These are phyloP conservation scores for Climacium dendroides DNA, from an alignment of 225 moss, liverwort and hornwort genomes.

Conservation along the genomic window DNA sequence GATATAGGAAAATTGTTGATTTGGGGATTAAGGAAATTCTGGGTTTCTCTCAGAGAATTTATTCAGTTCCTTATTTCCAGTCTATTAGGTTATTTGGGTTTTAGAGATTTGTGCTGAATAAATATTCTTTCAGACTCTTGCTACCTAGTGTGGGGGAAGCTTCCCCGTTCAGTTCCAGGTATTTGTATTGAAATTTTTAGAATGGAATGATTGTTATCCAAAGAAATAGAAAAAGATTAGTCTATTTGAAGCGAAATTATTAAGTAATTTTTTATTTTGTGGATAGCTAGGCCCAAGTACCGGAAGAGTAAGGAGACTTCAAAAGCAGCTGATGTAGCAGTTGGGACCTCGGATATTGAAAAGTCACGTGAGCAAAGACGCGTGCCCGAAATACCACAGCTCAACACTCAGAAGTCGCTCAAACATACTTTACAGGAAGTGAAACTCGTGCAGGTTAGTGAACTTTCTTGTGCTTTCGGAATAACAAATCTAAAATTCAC, in stretches of 20 bases:
- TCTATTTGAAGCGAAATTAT: background rate
- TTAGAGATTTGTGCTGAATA: background rate
- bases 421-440: slow-evolving; percentile 64
- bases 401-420: slow-evolving; percentile 51
- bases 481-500: background rate
- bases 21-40: background rate
- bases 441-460: slow-evolving; percentile 73
- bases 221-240: background rate
- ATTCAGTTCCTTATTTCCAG: background rate
- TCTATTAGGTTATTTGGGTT: background rate
- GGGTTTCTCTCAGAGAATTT: background rate
- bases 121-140: background rate
- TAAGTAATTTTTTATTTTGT: background rate
- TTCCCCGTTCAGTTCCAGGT: background rate
- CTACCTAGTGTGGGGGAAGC: background rate
- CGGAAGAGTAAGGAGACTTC: slow-evolving; percentile 19
- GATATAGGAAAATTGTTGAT: background rate
- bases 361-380: background rate
- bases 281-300: slow-evolving; percentile 71
- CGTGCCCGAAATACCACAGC: background rate
- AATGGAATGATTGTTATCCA: background rate
- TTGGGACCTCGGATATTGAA: slow-evolving; percentile 3
- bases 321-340: background rate
- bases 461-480: background rate
- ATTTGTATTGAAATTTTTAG: background rate